Evolutionary conservation across 2,329 filamentous ascomycete genomes (phyloP).

Genomic region (Aspergillus texensis): DNA sequence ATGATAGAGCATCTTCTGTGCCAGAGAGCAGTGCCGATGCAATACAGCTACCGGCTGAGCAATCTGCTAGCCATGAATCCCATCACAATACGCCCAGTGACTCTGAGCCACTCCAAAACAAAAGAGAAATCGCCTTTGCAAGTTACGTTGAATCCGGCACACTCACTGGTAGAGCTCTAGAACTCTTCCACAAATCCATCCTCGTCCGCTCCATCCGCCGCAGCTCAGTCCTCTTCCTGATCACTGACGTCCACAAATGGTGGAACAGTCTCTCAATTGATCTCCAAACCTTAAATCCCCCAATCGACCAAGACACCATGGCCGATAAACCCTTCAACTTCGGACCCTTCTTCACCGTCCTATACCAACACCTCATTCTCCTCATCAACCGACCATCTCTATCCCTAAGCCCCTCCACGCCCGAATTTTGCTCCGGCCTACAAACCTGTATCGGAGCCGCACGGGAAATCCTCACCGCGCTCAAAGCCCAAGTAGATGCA

Average conservation of each 20-base stretch:
- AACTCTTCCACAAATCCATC: constrained; percentile 47
- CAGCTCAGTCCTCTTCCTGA: constrained; percentile 40
- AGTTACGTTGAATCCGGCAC: constrained; percentile 45
- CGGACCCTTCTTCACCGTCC: constrained; percentile 44
- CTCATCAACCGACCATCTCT: constrained; percentile 44
- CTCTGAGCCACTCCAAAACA: constrained; percentile 18
- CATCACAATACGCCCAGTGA: neutral
- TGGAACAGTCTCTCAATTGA: constrained; percentile 43
- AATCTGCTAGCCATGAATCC: neutral
- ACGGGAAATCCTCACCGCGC: constrained; percentile 40
- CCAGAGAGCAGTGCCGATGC: neutral
- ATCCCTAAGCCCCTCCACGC: constrained; percentile 40
- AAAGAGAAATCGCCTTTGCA: constrained; percentile 38
- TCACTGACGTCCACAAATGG: constrained; percentile 47
- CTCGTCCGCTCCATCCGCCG: constrained; percentile 43
- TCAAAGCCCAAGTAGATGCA: constrained; percentile 35
- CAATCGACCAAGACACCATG: neutral
- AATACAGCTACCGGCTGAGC: neutral
- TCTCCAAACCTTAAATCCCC: constrained; percentile 24
- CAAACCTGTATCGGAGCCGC: constrained; percentile 46
- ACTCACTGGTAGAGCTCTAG: constrained; percentile 43
- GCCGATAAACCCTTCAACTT: constrained; percentile 32
- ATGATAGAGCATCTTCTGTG: neutral
- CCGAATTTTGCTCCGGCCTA: constrained; percentile 44
- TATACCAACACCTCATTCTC: constrained; percentile 45